Evolutionary conservation across 495 filamentous ascomycete species (phyloP), one percentile per base, ranked within the genome.

Genomic region (Penicillium egyptiacum): DNA sequence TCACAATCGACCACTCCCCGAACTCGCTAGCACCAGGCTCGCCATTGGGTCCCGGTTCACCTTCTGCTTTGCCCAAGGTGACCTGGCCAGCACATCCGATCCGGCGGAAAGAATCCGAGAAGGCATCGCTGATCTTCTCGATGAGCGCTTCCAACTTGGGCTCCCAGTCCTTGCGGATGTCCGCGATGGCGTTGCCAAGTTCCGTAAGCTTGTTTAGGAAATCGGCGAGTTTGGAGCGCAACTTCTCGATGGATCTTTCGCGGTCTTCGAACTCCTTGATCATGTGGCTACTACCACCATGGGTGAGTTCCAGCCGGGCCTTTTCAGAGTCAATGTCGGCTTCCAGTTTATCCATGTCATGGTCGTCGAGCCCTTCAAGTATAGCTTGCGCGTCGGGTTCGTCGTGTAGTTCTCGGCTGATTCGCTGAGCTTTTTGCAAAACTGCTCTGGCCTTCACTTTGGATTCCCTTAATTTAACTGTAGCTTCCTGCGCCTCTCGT

Each of bases 81-180:
- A 98, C 94, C 68, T 96, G 89, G 39, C 94, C 94, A n/a, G 92
- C 94, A 67, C 93, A 97, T 55, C 87, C 90, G 67, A 98, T 98
- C 68, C 92, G 88, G 61, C 86, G 83, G 68, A 98, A 97, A 61
- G 92, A 96, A 61, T 91, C 83, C 1, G 86, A 83, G 65, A 98
- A 98, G 2, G 92, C 92, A 23, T 88, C 85, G 64, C 89, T 95
- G 69, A 98, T 97, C 64, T 85, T 85, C 35, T 74, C 72, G 40
- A 97, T 79, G 17, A 98, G 80, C 9, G 74, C 76, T 60, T 98
- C 92, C 19, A 98, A 78, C 62, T 81, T 71, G 0, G 94, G 95
- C 68, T 98, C 94, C 91, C 91, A 98, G 35, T 74, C 66, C 3
- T 68, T 70, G 30, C 82, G 73, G 33, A 90, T 65, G 49, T 83